Evolutionary conservation across 345 rosid genomes (phyloP).

Genomic region (Microcos paniculata): DNA sequence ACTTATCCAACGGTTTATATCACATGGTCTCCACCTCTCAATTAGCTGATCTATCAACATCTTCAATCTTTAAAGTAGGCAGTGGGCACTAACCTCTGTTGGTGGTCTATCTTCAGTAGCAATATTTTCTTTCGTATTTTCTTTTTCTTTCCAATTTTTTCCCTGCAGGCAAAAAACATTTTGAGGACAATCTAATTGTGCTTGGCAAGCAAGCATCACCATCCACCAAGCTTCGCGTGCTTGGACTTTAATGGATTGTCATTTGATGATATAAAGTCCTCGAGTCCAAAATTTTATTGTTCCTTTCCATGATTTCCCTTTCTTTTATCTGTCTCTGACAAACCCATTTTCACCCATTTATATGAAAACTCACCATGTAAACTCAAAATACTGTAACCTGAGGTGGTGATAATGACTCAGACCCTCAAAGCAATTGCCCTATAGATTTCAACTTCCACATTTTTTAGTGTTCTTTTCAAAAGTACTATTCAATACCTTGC

Average conservation of each 20-base stretch:
- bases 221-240: slow-evolving; percentile 4
- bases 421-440: too few species aligned
- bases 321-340: not conserved
- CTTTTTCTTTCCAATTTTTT: not conserved
- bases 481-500: too few species aligned
- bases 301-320: not conserved
- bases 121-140: not conserved
- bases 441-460: not conserved
- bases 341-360: not conserved
- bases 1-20: not conserved
- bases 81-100: slow-evolving; percentile 11
- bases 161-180: not conserved
- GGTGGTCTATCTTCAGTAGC: slow-evolving; percentile 6
- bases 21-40: slow-evolving; percentile 33
- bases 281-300: not conserved
- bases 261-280: not conserved
- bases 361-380: not conserved
- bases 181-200: slow-evolving; percentile 2
- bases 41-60: slow-evolving; percentile 28
- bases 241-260: slow-evolving; percentile 8
- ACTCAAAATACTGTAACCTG: not conserved
- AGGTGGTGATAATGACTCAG: not conserved
- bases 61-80: slow-evolving; percentile 22
- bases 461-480: too few species aligned
- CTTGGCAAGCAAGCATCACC: slow-evolving; percentile 9